Evolutionary conservation across 495 filamentous ascomycete genomes (phyloP), one percentile per base, ranked within the genome.

Genomic region (Niebla homalea): DNA sequence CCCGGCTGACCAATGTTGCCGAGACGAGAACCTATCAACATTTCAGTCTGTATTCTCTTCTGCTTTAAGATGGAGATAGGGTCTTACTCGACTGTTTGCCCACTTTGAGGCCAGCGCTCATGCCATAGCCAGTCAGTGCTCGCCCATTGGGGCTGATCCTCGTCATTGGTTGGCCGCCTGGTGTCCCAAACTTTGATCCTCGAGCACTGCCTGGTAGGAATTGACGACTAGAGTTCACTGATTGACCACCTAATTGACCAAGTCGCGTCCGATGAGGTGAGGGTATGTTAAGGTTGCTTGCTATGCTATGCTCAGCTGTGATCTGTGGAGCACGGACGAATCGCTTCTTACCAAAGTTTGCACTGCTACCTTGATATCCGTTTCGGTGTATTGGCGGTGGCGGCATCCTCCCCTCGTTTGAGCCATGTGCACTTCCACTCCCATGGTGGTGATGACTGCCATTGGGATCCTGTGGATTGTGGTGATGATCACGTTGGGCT

Each of bases 61-160:
- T 45, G 18, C 29, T 32, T 21, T 19, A 7, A 21, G 18, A 22
- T 16, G 14, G 1, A 15, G 14, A 5, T 43, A 37, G 6, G 37
- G 36, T 2, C 42, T 15, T 43, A 52, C 58, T 48, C 21, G 52
- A 43, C 43, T 58, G 58, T 38, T 47, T 49, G 10, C 56, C 56
- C 18, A 68, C 59, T 55, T 74, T 74, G 16, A 72, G 36, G 21
- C 71, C 71, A 37, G 70, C 70, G 53, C 66, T 71, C 61, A 74
- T 66, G 1, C 71, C 70, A 53, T 74, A 73, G 20, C 70, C 65
- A 25, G 48, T 58, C 38, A 61, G 49, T 18, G 57, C 50, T 50
- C 62, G 67, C 14, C 51, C 15, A 32, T 60, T 57, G 16, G 66
- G 20, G 19, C 49, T 48, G 32, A 47, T 43, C 19, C 45, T n/a